Percentiles rank a stretch among this genome's conserved stretches.
Evolutionary conservation across 805 yeast genomes (phyloP).

Genomic region (Tetrapisispora nanseiensis): DNA sequence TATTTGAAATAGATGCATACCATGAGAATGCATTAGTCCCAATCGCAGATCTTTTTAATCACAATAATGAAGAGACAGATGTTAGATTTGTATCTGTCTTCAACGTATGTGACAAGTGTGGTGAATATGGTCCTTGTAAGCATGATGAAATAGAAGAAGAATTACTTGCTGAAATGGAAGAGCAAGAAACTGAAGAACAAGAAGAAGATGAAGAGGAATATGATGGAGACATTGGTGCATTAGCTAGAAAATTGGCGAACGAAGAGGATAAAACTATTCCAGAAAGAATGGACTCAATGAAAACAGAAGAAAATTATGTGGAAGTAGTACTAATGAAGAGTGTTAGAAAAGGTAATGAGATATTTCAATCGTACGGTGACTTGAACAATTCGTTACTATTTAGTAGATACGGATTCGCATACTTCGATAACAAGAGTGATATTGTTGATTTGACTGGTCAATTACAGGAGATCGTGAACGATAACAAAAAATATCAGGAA

Average conservation of each 20-base stretch:
- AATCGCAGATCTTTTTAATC: slow-evolving; percentile 85
- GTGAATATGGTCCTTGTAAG: slow-evolving; percentile 35
- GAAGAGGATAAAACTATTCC: slow-evolving; percentile 8
- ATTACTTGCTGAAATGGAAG: slow-evolving; percentile 3
- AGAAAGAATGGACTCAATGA: slow-evolving; percentile 8
- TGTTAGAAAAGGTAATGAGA: slow-evolving; percentile 44
- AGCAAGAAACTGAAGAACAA: slow-evolving; percentile 9
- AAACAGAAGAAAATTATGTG: slow-evolving; percentile 40
- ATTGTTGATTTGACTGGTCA: slow-evolving; percentile 34
- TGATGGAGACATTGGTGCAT: slow-evolving; percentile 12
- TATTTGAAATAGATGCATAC: slow-evolving; percentile 69
- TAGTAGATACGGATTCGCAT: slow-evolving; percentile 71
- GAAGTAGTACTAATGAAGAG: slow-evolving; percentile 47
- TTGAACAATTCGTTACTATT: slow-evolving; percentile 54
- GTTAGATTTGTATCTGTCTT: slow-evolving; percentile 56
- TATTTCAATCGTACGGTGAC: slow-evolving; percentile 79
- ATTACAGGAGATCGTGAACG: slow-evolving; percentile 12
- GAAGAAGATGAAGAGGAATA: slow-evolving; percentile 9
- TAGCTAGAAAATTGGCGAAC: slow-evolving; percentile 24
- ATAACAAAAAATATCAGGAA: slow-evolving; percentile 7
- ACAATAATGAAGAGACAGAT: slow-evolving; percentile 44
- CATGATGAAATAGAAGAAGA: slow-evolving; percentile 27
- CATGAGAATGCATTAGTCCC: slow-evolving; percentile 77
- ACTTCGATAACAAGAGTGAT: slow-evolving; percentile 41
- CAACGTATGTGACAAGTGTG: slow-evolving; percentile 46